Base-by-base conservation (phyloP, 2,329 filamentous ascomycete species). In the Stagonosporopsis chrysanthemi region DNA sequence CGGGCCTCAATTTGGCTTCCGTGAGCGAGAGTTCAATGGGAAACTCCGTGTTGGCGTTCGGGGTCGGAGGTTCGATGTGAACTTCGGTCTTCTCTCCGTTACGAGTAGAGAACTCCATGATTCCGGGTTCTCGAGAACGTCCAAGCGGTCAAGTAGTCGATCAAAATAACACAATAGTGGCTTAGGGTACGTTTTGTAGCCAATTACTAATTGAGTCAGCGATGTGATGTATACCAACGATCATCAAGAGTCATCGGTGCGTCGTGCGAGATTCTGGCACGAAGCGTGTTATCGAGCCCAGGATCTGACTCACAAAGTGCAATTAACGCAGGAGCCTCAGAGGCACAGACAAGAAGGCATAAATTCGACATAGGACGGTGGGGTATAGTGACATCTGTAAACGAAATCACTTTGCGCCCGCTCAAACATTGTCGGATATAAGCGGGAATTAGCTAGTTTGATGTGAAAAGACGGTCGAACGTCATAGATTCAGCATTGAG, bases 71-170 rank as follows among this genome's bases (percentile, higher is more conserved):
- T 29, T 57, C 24, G 33, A 42, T 8, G 24, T n/a, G n/a, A n/a
- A n/a, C n/a, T n/a, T 63, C 55, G 48, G 55, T 24, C 44, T 62
- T 62, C 52, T 57, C 58, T 53, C 58, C 53, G 52, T 53, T 43
- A 14, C 47, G 23, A 17, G 39, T 28, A 4, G 28, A n/a, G 11
- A 35, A 26, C 6, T 47, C 41, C 39, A 47, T 48, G 24, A 11
- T 36, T 29, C 29, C 24, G 15, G 33, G 9, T 11, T 9, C 11
- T 40, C 26, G 11, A 15, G 19, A 22, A 31, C 35, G 31, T 12
- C 15, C 22, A 6, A 24, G 19, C 11, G 7, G 15, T 17, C 35
- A 24, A 28, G 6, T 6, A 24, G 4, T 7, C 17, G 28, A 49
- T 15, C 15, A 23, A 24, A n/a, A n/a, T 22, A 22, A 8, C 6